Base-by-base conservation (phyloP, 371 early-diverging fungal genomes). In the Syncephalastrum contaminatum region DNA sequence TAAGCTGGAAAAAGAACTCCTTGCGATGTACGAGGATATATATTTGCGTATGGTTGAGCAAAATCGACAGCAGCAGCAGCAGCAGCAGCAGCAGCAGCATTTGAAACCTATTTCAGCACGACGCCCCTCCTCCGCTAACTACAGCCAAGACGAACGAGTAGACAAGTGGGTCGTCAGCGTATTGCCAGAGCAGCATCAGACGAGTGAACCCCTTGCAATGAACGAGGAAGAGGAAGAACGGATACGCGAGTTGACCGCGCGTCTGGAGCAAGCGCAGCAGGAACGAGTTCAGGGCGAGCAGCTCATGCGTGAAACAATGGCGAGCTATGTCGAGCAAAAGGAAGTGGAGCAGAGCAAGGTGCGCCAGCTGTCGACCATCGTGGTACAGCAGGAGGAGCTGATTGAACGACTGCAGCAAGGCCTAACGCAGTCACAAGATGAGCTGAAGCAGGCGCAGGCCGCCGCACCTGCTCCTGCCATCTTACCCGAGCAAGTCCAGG, bases 381-480 rank as follows among this genome's bases (percentile, higher is more conserved):
- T 76, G 3, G 0, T 60, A 5, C 18, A 69, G 10, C 76, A 76
- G 56, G 76, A 72, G 50, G 63, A 52, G 10, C 44, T 76, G 8
- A 70, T 76, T 14, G 52, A 51, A 16, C 22, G 39, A 20, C 51
- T 59, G 53, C 44, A 59, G 41, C 21, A 19, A 15, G 51, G 51
- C 25, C 20, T 59, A 24, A 16, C 12, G 45, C 16, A 44, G 45
- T 16, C 45, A 21, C 19, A 44, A 30, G 36, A 49, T 19, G 53
- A 59, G 43, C 57, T 68, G 43, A 46, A 70, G 43, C 21, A 58
- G 14, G 50, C 51, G n/a, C 51, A 36, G 24, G 6, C 19, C 22
- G 7, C 48, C 24, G 21, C n/a, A 16, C 24, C n/a, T 19, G 48
- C 48, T 48, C 18, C 19, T 13, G 8, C 6, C 7, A 24, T 5